Percentiles rank a stretch among this genome's conserved stretches.
These are phyloP conservation scores for Neoboletus subvelutipes DNA, from an alignment of 768 basidiomycete species.

Conservation along the genomic window DNA sequence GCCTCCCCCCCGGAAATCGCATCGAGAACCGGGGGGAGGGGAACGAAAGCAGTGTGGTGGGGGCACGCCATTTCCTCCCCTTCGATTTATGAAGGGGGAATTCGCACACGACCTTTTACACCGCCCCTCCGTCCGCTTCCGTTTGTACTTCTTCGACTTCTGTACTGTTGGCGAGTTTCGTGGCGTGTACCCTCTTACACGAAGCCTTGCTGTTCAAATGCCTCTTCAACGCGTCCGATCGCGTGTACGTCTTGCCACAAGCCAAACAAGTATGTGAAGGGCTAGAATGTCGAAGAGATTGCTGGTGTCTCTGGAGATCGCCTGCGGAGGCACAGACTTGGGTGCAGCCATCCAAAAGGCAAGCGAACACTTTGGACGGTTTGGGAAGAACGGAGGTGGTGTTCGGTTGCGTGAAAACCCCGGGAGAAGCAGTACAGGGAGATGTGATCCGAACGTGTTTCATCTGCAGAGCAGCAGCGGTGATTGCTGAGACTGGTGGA, in stretches of 20 bases:
- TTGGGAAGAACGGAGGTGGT: not conserved
- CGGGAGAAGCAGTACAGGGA: conserved; percentile 11
- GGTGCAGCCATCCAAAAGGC: conserved; percentile 22
- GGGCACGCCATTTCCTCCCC: conserved; percentile 22
- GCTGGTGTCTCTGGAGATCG: conserved; percentile 30
- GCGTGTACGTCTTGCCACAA: conserved; percentile 30
- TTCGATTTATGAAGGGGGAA: conserved; percentile 4
- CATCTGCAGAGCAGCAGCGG: conserved; percentile 11
- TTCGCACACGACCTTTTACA: conserved; percentile 10
- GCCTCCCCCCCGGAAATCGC: not conserved
- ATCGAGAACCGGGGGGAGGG: not conserved
- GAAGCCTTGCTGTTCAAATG: conserved; percentile 29
- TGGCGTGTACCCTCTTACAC: conserved; percentile 27
- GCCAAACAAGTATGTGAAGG: conserved; percentile 25
- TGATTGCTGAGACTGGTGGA: conserved; percentile 5
- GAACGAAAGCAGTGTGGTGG: not conserved
- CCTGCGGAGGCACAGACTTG: conserved; percentile 30
- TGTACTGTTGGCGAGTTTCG: conserved; percentile 7
- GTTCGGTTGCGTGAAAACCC: not conserved
- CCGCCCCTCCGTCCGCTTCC: conserved; percentile 21
- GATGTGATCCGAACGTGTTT: conserved; percentile 16
- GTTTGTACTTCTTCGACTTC: conserved; percentile 8
- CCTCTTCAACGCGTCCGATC: conserved; percentile 34
- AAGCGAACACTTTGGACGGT: conserved; percentile 23
- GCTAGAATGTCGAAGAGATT: conserved; percentile 28